phyloP scores from a whole-genome alignment of 805 yeast species.

The Teunomyces tritomae region DNA sequence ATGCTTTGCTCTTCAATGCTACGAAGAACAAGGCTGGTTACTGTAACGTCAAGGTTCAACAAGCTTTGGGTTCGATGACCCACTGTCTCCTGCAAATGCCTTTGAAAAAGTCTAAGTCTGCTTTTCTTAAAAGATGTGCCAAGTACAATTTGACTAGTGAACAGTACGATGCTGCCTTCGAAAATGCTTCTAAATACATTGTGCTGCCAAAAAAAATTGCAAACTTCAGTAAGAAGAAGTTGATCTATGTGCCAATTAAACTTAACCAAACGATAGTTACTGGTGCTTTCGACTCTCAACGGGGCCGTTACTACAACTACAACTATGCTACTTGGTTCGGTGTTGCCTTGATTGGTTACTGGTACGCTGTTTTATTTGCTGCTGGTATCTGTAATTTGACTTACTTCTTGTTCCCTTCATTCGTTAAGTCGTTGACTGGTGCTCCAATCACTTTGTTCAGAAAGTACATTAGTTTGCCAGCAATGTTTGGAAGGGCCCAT shows the following conservation, averaged over 20 bases:
- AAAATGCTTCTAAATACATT: conserved; percentile 41
- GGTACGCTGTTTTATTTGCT: conserved; percentile 30
- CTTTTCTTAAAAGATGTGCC: conserved; percentile 17
- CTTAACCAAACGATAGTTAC: conserved; percentile 21
- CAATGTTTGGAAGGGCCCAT: conserved; percentile 28
- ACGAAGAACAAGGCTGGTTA: conserved; percentile 25
- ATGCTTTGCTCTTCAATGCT: conserved; percentile 22
- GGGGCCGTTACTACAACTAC: conserved; percentile 28
- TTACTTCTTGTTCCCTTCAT: conserved; percentile 20
- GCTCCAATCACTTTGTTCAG: conserved; percentile 19
- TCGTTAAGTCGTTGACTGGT: conserved; percentile 27
- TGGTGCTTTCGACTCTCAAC: conserved; percentile 25
- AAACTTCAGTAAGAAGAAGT: not conserved
- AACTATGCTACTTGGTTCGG: conserved; percentile 42
- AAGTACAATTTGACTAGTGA: conserved; percentile 24
- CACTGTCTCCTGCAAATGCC: conserved; percentile 29
- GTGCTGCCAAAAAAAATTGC: conserved; percentile 26
- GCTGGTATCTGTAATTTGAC: conserved; percentile 31
- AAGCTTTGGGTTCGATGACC: conserved; percentile 39
- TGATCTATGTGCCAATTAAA: conserved; percentile 34
- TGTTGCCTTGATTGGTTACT: conserved; percentile 26
- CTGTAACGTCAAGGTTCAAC: conserved; percentile 35
- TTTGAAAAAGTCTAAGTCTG: conserved; percentile 9
- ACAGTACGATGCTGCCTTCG: conserved; percentile 32
- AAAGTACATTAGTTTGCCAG: conserved; percentile 31